A percentile compares a stretch with the other conserved stretches of the same genome.
Evolutionary conservation across 257 asterid genomes (phyloP).

Genomic region (Solanum etuberosum): DNA sequence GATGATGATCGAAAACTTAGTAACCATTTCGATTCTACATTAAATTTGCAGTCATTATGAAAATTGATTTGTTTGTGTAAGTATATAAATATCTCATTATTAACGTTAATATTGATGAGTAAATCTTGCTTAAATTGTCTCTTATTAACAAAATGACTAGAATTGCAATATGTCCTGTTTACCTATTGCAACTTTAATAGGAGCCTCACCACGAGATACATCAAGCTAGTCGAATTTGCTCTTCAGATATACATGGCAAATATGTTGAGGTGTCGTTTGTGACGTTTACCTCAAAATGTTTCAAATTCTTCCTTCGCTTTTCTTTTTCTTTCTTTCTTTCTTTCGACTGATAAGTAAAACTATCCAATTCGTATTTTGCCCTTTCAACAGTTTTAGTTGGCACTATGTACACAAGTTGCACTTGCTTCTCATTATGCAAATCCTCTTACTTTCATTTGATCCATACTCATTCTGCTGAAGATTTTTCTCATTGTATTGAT

Average conservation of each 20-base stretch:
- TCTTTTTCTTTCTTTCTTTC: neutral
- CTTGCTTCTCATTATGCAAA: neutral
- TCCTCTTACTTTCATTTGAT: neutral
- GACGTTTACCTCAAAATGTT: neutral
- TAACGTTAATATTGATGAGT: too few species aligned
- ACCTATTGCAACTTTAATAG: neutral
- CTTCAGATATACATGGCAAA: neutral
- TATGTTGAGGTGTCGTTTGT: neutral
- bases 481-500: conserved; percentile 9
- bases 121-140: too few species aligned
- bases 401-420: neutral
- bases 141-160: too few species aligned
- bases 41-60: too few species aligned
- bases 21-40: too few species aligned
- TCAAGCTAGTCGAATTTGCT: neutral
- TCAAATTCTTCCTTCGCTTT: neutral
- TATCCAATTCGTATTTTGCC: neutral
- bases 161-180: too few species aligned
- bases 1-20: too few species aligned
- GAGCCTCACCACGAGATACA: neutral
- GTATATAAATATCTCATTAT: too few species aligned
- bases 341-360: neutral
- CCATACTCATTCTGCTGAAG: neutral
- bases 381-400: neutral
- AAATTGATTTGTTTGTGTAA: too few species aligned